Evolutionary conservation across 1,284 basidiomycete genomes (phyloP).

Genomic region (Mycena sp.): DNA sequence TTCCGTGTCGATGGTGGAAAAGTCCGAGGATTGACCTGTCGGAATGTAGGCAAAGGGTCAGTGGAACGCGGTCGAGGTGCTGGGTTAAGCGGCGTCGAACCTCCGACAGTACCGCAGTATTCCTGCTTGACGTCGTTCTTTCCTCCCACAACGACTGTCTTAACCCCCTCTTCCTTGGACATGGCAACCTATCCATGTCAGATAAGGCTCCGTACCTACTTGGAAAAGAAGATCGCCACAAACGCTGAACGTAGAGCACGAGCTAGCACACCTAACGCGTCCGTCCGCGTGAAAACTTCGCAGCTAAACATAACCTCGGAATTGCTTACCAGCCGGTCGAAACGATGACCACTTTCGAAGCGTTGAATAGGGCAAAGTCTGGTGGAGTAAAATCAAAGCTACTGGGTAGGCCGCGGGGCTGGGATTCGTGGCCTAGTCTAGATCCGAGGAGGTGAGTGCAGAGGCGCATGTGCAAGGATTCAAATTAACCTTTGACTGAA

Average conservation of each 20-base stretch:
- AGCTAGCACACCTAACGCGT: slow-evolving; percentile 43
- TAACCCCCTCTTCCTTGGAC: too few species aligned
- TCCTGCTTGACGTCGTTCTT: too few species aligned
- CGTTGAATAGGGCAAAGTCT: too few species aligned
- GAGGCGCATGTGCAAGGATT: neutral
- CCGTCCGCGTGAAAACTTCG: too few species aligned
- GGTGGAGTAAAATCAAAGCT: slow-evolving; percentile 52
- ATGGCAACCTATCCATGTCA: too few species aligned
- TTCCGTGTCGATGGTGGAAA: too few species aligned
- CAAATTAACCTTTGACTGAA: slow-evolving; percentile 49
- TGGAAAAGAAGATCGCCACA: slow-evolving; percentile 26
- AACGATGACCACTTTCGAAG: too few species aligned
- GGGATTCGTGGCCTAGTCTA: slow-evolving; percentile 65
- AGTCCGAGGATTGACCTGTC: too few species aligned
- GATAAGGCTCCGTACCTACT: slow-evolving; percentile 1
- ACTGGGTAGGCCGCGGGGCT: too few species aligned
- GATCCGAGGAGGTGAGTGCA: neutral
- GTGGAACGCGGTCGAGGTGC: neutral
- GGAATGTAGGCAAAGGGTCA: too few species aligned
- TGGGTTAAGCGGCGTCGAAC: slow-evolving; percentile 5
- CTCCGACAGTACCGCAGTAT: slow-evolving; percentile 69
- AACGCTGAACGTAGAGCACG: slow-evolving; percentile 68
- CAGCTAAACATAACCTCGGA: slow-evolving; percentile 1
- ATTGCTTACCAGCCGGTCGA: too few species aligned
- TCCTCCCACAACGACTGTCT: too few species aligned